Base-by-base conservation (phyloP, 2,329 filamentous ascomycete genomes). In the Colletotrichum agaves region DNA sequence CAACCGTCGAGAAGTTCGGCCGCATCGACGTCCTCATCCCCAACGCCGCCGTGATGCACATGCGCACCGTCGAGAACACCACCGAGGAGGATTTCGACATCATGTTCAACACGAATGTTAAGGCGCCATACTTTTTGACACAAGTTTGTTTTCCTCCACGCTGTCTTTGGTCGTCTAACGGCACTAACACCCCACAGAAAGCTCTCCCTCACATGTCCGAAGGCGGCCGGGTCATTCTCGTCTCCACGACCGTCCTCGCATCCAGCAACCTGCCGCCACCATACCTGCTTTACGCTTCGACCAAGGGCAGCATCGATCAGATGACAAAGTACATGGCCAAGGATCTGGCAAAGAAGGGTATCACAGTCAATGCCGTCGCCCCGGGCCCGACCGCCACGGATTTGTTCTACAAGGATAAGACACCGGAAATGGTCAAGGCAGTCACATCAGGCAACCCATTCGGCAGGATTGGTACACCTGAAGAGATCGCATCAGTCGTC, bases 301-400 rank as follows among this genome's bases (percentile, higher is more conserved):
- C 84, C 47, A 90, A 90, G 73, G 87, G 86, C 53, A 85, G 87
- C 8, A 81, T 90, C 44, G 87, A 90, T 74, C 85, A 88, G 74
- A 83, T 89, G 78, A 83, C 83, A 0, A 82, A 86, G 11, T 76
- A 84, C 3, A 74, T 89, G 67, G 81, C 84, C 49, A 89, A 88
- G 74, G 86, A 88, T 59, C 80, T 89, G 21, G 85, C 80, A 1
- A 76, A 74, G 19, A 74, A 75, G 44, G 80, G 81, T 13, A 80
- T 84, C 73, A 78, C 76, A 4, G 81, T 84, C 65, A 84, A 84
- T 62, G 80, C 80, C 8, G 73, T 79, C 2, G 77, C 75, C 5
- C 78, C 77, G 1, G 78, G 78, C 0, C 86, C 87, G 1, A 89
- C 85, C 0, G 83, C 75, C 0, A 88, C 87, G 0, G 86, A 87